A percentile compares a stretch with the other conserved stretches of the same genome.
Conservation (phyloP, 2,329 filamentous ascomycete genomes). For the Chaetothyriales sp. region DNA sequence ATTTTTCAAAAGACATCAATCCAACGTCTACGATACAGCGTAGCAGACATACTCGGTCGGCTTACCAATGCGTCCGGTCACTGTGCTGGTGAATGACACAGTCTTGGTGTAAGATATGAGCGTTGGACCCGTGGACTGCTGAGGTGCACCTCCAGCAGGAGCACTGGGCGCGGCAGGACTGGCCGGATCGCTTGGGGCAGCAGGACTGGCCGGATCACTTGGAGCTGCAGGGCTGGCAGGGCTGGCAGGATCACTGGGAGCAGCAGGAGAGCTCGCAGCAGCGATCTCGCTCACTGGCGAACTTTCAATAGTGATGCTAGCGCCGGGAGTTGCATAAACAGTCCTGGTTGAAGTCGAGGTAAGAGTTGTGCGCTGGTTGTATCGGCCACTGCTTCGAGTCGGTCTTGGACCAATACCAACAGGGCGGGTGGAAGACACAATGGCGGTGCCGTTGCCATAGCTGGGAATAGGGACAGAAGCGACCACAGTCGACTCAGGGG, state of each 20-base stretch:
- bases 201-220: too few relatives aligned
- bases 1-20: too few relatives aligned
- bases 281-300: not conserved
- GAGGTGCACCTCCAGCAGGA: not conserved
- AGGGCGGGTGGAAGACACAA: not conserved
- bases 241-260: too few relatives aligned
- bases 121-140: not conserved
- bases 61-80: slow-evolving; percentile 12
- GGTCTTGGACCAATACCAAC: not conserved
- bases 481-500: not conserved
- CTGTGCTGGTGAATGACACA: slow-evolving; percentile 12
- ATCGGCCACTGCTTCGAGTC: not conserved
- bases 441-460: not conserved
- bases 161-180: not conserved
- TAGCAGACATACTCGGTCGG: slow-evolving; percentile 11
- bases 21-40: slow-evolving; percentile 4
- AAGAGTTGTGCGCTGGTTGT: not conserved
- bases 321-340: not conserved
- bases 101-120: not conserved
- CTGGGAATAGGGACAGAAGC: too few relatives aligned
- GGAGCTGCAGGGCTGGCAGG: too few relatives aligned
- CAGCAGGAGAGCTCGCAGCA: not conserved
- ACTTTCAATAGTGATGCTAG: not conserved
- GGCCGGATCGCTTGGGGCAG: too few relatives aligned
- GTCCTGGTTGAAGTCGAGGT: not conserved